Evolutionary conservation across 1,284 basidiomycete species (phyloP).

Genomic region (Mycosarcoma maydis): DNA sequence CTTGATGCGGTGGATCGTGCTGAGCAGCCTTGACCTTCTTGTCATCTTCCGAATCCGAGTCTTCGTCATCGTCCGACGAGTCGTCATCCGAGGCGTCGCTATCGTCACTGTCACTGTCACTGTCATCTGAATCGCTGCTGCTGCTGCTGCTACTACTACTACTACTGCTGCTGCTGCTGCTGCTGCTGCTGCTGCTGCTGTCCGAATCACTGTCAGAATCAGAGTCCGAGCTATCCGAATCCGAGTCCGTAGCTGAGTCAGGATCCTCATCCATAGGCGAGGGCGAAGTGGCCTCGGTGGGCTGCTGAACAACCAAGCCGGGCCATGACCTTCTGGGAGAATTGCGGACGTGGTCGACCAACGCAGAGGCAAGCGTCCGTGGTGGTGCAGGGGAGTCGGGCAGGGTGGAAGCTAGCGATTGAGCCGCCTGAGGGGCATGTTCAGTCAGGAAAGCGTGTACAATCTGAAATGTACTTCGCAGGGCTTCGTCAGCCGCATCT

Average conservation of each 20-base stretch:
- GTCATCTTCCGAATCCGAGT: conserved; percentile 11
- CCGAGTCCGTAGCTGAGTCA: too few species aligned
- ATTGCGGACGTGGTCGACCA: conserved; percentile 42
- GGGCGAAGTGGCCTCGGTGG: neutral
- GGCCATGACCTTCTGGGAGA: conserved; percentile 40
- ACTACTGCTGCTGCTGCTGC: conserved; percentile 1
- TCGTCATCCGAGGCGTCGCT: conserved; percentile 27
- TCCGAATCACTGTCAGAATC: conserved; percentile 7
- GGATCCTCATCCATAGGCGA: conserved; percentile 33
- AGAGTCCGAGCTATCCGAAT: conserved; percentile 17
- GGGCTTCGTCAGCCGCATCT: conserved; percentile 20
- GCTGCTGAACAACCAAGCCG: conserved; percentile 12
- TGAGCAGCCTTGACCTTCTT: conserved; percentile 32
- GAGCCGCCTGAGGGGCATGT: conserved; percentile 36
- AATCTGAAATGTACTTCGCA: conserved; percentile 41
- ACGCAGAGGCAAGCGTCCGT: conserved; percentile 32
- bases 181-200: neutral
- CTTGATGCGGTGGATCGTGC: conserved; percentile 25
- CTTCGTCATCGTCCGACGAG: conserved; percentile 6
- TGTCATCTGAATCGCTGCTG: conserved; percentile 4
- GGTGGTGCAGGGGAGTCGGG: conserved; percentile 32
- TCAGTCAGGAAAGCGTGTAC: conserved; percentile 44
- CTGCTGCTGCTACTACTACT: neutral
- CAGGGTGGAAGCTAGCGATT: conserved; percentile 23
- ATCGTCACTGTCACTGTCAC: conserved; percentile 1